Evolutionary conservation across 1,284 basidiomycete genomes (phyloP).

Genomic region (Naganishia sp.): DNA sequence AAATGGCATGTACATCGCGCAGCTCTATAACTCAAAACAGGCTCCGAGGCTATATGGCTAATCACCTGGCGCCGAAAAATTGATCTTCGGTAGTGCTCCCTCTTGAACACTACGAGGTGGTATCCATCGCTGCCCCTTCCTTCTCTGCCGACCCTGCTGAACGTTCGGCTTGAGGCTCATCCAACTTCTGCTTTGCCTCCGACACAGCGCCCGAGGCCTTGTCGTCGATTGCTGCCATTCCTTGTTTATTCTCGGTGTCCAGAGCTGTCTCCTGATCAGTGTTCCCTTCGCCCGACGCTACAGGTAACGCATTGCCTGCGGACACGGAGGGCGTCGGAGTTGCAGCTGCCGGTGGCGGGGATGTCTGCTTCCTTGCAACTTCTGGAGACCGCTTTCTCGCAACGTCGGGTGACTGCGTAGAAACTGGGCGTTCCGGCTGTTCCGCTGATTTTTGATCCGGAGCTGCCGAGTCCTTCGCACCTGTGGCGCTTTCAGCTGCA

Average conservation of each 20-base stretch:
- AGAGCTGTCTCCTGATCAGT: background rate
- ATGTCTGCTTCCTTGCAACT: too few relatives aligned
- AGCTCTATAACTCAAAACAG: too few relatives aligned
- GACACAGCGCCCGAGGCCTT: constrained; percentile 20
- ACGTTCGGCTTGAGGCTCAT: background rate
- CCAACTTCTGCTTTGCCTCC: constrained; percentile 6
- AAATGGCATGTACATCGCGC: too few relatives aligned
- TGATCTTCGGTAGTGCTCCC: too few relatives aligned
- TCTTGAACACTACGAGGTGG: background rate
- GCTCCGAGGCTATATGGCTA: too few relatives aligned
- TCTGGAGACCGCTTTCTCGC: too few relatives aligned
- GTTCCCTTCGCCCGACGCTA: background rate
- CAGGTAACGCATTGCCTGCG: background rate
- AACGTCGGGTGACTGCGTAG: background rate
- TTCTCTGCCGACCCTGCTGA: constrained; percentile 1
- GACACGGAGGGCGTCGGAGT: background rate
- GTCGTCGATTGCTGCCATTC: constrained; percentile 18
- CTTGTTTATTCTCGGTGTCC: constrained; percentile 9
- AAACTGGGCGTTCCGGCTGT: background rate
- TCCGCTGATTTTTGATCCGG: background rate
- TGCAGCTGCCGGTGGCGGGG: too few relatives aligned
- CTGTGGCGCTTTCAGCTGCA: too few relatives aligned
- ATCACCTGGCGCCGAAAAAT: too few relatives aligned
- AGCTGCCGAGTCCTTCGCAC: background rate
- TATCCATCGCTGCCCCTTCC: constrained; percentile 21